phyloP scores from a whole-genome alignment of 345 rosid species.

The Streptanthus diversifolius region DNA sequence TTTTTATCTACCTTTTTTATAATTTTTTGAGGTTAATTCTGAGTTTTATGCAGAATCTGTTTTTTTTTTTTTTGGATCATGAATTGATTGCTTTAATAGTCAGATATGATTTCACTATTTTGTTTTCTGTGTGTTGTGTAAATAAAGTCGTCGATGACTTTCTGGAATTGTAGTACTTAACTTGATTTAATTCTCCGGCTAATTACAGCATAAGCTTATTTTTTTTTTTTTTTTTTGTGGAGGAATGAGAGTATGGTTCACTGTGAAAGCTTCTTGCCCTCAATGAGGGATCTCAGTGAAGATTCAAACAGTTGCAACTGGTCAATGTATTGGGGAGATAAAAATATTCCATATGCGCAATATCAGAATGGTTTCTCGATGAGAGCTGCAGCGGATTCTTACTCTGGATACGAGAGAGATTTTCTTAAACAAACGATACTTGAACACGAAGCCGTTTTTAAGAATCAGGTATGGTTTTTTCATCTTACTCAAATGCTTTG shows the following conservation, averaged over 20 bases:
- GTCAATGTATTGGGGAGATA: conserved; percentile 55
- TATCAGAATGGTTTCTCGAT: conserved; percentile 48
- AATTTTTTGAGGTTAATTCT: neutral
- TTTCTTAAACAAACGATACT: conserved; percentile 67
- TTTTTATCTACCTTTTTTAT: neutral
- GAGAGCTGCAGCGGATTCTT: conserved; percentile 45
- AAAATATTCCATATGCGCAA: conserved; percentile 47
- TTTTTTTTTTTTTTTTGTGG: neutral
- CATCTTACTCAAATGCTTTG: neutral
- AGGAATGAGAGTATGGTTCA: conserved; percentile 86
- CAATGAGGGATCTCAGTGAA: conserved; percentile 70
- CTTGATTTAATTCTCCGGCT: neutral
- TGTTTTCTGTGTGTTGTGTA: neutral
- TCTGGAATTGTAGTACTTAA: neutral
- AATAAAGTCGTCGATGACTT: conserved; percentile 12
- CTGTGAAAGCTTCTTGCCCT: conserved; percentile 63
- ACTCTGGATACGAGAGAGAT: conserved; percentile 53
- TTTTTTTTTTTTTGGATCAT: neutral
- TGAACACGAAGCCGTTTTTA: conserved; percentile 78
- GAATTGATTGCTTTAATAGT: neutral
- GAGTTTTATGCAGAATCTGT: neutral
- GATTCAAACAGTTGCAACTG: conserved; percentile 66
- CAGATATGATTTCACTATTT: neutral
- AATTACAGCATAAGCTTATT: neutral
- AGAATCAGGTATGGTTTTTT: conserved; percentile 57